Conservation (phyloP, 768 basidiomycete species). For the Lentinula edodes region DNA sequence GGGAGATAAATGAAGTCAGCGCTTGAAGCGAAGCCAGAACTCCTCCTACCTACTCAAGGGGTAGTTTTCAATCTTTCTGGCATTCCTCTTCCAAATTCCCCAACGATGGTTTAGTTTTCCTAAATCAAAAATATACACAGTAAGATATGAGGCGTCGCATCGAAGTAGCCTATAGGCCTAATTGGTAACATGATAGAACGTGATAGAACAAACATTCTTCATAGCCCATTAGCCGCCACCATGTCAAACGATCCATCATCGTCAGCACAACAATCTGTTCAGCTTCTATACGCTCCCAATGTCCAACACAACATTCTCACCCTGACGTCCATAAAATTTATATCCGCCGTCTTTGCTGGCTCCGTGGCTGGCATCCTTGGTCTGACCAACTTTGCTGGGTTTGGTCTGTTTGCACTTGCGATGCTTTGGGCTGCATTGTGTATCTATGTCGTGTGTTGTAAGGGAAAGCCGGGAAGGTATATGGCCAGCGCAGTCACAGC, state of each 20-base stretch:
- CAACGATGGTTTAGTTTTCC: too few relatives aligned
- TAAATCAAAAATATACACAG: too few relatives aligned
- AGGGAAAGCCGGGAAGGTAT: constrained; percentile 40
- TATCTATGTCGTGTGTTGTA: constrained; percentile 68
- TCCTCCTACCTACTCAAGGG: too few relatives aligned
- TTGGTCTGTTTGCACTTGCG: constrained; percentile 67
- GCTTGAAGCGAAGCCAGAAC: too few relatives aligned
- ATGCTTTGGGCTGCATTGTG: constrained; percentile 62
- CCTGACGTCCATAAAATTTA: constrained; percentile 66
- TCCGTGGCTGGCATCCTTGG: constrained; percentile 87
- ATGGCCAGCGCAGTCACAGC: neutral
- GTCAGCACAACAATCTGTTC: neutral
- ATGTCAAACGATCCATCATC: constrained; percentile 20
- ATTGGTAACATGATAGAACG: too few relatives aligned
- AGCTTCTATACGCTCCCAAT: constrained; percentile 6
- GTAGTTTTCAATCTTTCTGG: too few relatives aligned
- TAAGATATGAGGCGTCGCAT: too few relatives aligned
- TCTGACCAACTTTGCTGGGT: constrained; percentile 79
- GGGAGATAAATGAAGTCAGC: too few relatives aligned
- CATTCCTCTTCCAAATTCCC: too few relatives aligned
- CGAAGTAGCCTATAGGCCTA: too few relatives aligned
- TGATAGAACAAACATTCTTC: too few relatives aligned
- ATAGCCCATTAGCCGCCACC: constrained; percentile 17
- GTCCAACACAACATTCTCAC: constrained; percentile 17
- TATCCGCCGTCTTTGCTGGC: constrained; percentile 81